Conservation (phyloP, 768 basidiomycete genomes). For the Agrocybe praecox region DNA sequence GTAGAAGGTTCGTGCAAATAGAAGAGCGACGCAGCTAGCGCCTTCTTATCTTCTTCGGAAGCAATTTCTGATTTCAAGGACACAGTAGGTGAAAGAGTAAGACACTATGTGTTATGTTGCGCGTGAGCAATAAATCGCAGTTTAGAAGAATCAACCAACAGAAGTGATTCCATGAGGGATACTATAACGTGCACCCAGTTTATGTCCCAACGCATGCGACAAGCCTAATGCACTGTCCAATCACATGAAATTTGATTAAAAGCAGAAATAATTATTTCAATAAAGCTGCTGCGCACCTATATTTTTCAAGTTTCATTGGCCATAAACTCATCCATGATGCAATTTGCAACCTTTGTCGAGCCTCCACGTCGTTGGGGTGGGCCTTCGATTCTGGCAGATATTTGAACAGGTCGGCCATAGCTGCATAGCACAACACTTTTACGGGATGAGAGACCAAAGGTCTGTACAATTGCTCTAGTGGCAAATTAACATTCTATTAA, state of each 20-base stretch:
- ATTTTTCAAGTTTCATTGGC: constrained; percentile 61
- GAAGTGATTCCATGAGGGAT: constrained; percentile 87
- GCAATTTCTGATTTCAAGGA: constrained; percentile 58
- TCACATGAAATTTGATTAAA: not conserved
- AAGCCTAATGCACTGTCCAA: constrained; percentile 61
- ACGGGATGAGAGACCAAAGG: constrained; percentile 55
- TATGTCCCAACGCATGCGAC: constrained; percentile 77
- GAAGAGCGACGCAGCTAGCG: constrained; percentile 56
- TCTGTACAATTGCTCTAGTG: constrained; percentile 63
- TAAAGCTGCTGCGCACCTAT: constrained; percentile 39
- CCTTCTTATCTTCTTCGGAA: constrained; percentile 63
- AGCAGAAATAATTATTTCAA: not conserved
- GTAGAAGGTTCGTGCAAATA: constrained; percentile 63
- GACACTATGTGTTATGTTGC: constrained; percentile 48
- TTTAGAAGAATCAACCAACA: constrained; percentile 37
- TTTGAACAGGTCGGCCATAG: constrained; percentile 72
- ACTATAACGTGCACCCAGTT: constrained; percentile 68
- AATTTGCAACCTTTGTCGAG: constrained; percentile 68
- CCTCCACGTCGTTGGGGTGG: constrained; percentile 54
- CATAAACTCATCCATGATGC: constrained; percentile 84
- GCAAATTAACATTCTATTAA: not conserved
- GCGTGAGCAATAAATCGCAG: constrained; percentile 4
- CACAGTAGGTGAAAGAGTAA: constrained; percentile 70
- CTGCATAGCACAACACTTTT: constrained; percentile 66
- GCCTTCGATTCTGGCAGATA: constrained; percentile 69